Percentiles rank a stretch among this genome's conserved stretches.
Evolutionary conservation across 495 filamentous ascomycete species (phyloP).

Genomic region (Penicillium goetzii): DNA sequence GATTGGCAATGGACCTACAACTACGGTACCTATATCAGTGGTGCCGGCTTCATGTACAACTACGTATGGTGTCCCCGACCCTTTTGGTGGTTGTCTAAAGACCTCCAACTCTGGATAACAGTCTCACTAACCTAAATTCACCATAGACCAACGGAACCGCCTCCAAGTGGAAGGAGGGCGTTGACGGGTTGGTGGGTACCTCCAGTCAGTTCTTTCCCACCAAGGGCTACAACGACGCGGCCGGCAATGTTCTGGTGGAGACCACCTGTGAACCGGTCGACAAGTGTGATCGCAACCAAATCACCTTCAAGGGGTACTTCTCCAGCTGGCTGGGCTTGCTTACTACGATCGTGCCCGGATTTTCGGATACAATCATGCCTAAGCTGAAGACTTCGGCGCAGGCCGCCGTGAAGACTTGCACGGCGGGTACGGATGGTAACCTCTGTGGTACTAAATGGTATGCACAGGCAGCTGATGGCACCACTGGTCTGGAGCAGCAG

Average conservation of each 20-base stretch:
- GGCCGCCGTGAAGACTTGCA: constrained; percentile 66
- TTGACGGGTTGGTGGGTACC: constrained; percentile 59
- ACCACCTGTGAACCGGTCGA: constrained; percentile 67
- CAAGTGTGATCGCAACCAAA: constrained; percentile 72
- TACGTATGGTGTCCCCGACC: constrained; percentile 43
- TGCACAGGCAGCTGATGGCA: constrained; percentile 48
- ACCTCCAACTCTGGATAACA: neutral
- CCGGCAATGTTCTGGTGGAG: constrained; percentile 63
- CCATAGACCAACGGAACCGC: constrained; percentile 42
- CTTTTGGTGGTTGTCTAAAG: neutral
- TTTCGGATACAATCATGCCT: constrained; percentile 56
- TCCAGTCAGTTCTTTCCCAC: constrained; percentile 54
- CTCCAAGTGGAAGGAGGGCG: constrained; percentile 58
- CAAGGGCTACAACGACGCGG: constrained; percentile 48
- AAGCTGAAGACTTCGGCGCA: constrained; percentile 58
- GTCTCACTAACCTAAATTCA: constrained; percentile 13
- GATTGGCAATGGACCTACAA: constrained; percentile 77
- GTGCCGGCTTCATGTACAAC: constrained; percentile 80
- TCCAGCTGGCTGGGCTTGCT: constrained; percentile 70
- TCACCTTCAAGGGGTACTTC: constrained; percentile 76
- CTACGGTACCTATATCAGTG: constrained; percentile 71
- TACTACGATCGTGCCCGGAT: constrained; percentile 68
- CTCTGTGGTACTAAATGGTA: constrained; percentile 59
- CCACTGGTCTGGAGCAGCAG: constrained; percentile 57
- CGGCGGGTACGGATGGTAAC: constrained; percentile 52